Evolutionary conservation across 2,329 filamentous ascomycete genomes (phyloP).

Genomic region (Fusarium coicis): DNA sequence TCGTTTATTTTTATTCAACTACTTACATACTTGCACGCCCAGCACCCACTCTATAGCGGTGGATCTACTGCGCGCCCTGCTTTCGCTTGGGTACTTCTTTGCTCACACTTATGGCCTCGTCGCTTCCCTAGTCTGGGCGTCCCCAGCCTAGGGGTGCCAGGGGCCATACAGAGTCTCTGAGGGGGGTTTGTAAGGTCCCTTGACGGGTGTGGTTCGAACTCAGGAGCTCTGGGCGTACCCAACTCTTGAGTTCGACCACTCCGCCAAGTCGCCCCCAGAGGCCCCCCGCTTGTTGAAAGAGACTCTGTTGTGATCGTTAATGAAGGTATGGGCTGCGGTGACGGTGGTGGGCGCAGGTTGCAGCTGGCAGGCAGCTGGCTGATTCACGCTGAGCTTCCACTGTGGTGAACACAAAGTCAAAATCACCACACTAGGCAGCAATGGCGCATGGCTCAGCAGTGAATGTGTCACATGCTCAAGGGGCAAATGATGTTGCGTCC

Average conservation of each 20-base stretch:
- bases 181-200: not conserved
- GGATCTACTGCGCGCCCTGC: constrained; percentile 44
- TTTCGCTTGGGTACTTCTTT: constrained; percentile 48
- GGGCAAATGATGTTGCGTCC: not conserved
- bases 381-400: not conserved
- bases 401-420: not conserved
- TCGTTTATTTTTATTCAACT: not conserved
- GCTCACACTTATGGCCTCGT: constrained; percentile 39
- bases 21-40: constrained; percentile 8
- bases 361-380: constrained; percentile 21
- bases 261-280: not conserved
- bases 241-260: not conserved
- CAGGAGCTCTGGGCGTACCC: not conserved
- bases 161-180: constrained; percentile 41
- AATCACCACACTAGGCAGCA: not conserved
- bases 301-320: not conserved
- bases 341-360: not conserved
- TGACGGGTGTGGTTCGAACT: constrained; percentile 6
- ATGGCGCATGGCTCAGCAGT: not conserved
- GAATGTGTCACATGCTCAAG: not conserved
- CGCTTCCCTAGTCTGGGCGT: constrained; percentile 3
- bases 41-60: constrained; percentile 29
- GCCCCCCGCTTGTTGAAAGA: constrained; percentile 17
- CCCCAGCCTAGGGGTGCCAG: constrained; percentile 22
- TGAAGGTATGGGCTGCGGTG: constrained; percentile 5